Evolutionary conservation across 2,329 filamentous ascomycete genomes (phyloP), one percentile per base, ranked within the genome.

Genomic region (Fusarium concolor): DNA sequence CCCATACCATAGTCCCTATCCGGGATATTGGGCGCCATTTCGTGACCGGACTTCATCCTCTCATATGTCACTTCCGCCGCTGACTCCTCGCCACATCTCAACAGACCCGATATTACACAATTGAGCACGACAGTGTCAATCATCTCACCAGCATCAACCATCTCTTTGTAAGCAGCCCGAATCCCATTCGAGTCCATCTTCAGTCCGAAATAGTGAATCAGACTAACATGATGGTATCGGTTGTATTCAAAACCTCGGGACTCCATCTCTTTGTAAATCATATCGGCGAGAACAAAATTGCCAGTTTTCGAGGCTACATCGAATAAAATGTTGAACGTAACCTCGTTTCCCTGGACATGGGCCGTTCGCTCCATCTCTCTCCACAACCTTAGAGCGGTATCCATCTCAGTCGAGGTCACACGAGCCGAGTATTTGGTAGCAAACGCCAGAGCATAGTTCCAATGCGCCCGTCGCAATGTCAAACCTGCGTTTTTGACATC

Each of bases 291-390:
- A 2, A 84, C 83, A 69, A 92, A 97, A 74, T 96, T 96, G 38
- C 92, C 92, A 0, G 93, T 89, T 77, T 96, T 96, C 70, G 93
- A 88, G 2, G 96, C 93, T 12, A 93, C 87, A 75, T 97, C 92
- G 72, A 97, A 97, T 14, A 99, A 85, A 45, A 97, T 91, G 75
- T 96, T 97, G 79, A 99, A 96, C 0, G 95, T 97, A n/a, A 94
- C 90, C 47, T 88, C 85, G 71, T 91, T 92, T 35, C 87, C 90
- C 69, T 81, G 80, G 15, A 93, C 78, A 2, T 87, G 85, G 3
- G 89, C 89, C 6, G 88, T 81, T 45, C 87, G 84, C 78, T 99
- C 96, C 94, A 98, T 98, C 72, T 96, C 89, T 68, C 87, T 89
- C 94, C 95, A 99, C 24, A 96, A 79, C 46, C 88, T 86, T 44